Conservation (phyloP, 2,329 filamentous ascomycete genomes). For the Fusarium luffae region DNA sequence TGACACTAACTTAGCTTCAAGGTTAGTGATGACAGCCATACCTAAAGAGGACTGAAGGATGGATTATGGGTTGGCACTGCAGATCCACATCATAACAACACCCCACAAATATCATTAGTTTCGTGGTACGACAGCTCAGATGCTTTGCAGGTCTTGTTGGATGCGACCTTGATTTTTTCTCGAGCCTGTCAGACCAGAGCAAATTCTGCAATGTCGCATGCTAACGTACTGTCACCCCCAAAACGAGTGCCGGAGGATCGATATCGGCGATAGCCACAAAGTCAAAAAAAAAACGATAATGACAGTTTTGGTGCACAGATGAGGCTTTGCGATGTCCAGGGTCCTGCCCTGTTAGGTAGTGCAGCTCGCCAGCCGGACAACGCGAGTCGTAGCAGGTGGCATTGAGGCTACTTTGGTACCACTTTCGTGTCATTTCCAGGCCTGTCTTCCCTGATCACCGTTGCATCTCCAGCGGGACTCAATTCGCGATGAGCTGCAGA, state of each 20-base stretch:
- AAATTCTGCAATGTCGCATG: slow-evolving; percentile 21
- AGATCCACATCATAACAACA: slow-evolving; percentile 26
- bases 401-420: slow-evolving; percentile 15
- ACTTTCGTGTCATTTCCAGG: slow-evolving; percentile 35
- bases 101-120: slow-evolving; percentile 23
- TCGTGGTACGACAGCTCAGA: slow-evolving; percentile 31
- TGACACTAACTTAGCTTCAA: slow-evolving; percentile 27
- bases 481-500: slow-evolving; percentile 37
- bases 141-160: slow-evolving; percentile 24
- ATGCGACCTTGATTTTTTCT: slow-evolving; percentile 21
- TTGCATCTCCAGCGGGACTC: slow-evolving; percentile 38
- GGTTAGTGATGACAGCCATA: slow-evolving; percentile 39
- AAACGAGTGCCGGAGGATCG: slow-evolving; percentile 19
- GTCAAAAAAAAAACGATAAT: slow-evolving; percentile 12
- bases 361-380: slow-evolving; percentile 15
- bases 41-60: slow-evolving; percentile 30
- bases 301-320: slow-evolving; percentile 12
- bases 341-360: slow-evolving; percentile 38
- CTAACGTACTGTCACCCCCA: slow-evolving; percentile 6
- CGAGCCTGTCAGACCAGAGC: slow-evolving; percentile 11
- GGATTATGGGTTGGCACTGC: slow-evolving; percentile 15
- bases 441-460: slow-evolving; percentile 37
- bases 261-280: slow-evolving; percentile 36
- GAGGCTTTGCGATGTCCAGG: slow-evolving; percentile 33
- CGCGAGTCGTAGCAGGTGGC: slow-evolving; percentile 32